phyloP scores from a whole-genome alignment of 164 flowering plant species.

The Platanus orientalis region DNA sequence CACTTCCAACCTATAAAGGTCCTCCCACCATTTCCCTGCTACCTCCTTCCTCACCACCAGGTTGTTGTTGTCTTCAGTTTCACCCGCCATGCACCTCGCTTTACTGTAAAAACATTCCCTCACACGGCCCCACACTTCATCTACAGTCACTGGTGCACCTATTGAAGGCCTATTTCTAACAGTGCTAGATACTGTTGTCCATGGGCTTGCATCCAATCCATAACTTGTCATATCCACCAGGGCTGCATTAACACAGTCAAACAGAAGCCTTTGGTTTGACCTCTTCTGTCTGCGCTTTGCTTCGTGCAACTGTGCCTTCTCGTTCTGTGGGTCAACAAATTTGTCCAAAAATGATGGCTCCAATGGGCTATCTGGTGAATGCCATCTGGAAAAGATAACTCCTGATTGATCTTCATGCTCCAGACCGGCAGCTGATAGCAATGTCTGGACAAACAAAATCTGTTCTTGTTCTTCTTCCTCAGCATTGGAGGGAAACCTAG shows the following conservation, averaged over 20 bases:
- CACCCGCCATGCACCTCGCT: constrained; percentile 24
- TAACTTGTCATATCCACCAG: constrained; percentile 40
- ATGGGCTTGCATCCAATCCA: constrained; percentile 17
- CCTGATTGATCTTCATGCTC: constrained; percentile 27
- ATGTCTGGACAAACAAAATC: constrained; percentile 40
- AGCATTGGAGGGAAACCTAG: constrained; percentile 17
- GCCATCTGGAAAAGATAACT: constrained; percentile 46
- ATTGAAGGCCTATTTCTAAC: not conserved
- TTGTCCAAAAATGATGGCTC: constrained; percentile 65
- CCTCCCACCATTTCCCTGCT: constrained; percentile 60
- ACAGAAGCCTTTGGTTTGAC: constrained; percentile 66
- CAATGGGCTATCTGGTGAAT: constrained; percentile 67
- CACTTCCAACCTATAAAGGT: constrained; percentile 38
- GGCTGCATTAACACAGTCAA: constrained; percentile 77
- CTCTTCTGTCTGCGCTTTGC: constrained; percentile 57
- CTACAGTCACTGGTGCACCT: constrained; percentile 12
- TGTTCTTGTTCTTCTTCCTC: constrained; percentile 49
- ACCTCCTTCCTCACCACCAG: constrained; percentile 65
- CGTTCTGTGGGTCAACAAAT: constrained; percentile 29
- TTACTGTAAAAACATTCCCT: constrained; percentile 34
- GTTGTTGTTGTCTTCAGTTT: constrained; percentile 42
- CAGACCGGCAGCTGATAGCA: constrained; percentile 55
- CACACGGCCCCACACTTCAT: constrained; percentile 29
- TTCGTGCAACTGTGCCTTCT: constrained; percentile 40
- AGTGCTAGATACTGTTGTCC: constrained; percentile 12